Conservation (phyloP, 2,329 filamentous ascomycete species). For the Fusarium sarcochroum region DNA sequence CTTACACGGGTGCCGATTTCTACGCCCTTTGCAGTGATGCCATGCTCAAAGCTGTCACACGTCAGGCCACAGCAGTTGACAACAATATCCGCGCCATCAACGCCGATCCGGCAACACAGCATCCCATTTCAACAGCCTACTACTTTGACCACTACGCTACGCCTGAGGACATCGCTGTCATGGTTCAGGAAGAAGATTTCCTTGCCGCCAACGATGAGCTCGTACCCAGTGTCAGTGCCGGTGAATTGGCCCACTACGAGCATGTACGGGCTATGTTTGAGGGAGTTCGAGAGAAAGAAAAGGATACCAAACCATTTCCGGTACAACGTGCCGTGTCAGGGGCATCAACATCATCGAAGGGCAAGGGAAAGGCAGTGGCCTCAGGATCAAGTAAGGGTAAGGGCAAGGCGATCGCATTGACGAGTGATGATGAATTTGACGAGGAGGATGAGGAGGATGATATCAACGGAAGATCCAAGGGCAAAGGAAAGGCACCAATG, state of each 20-base stretch:
- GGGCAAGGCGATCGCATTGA: slow-evolving; percentile 52
- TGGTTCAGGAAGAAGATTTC: slow-evolving; percentile 93
- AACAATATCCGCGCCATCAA: slow-evolving; percentile 83
- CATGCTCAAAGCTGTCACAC: slow-evolving; percentile 98
- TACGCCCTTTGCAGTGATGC: slow-evolving; percentile 98
- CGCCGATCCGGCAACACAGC: slow-evolving; percentile 53
- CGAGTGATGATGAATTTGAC: slow-evolving; percentile 53
- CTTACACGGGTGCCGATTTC: slow-evolving; percentile 96
- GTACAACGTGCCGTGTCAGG: slow-evolving; percentile 45
- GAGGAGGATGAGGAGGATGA: slow-evolving; percentile 54
- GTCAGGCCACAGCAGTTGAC: slow-evolving; percentile 87
- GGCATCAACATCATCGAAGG: slow-evolving; percentile 50
- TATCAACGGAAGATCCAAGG: slow-evolving; percentile 58
- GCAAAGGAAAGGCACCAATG: slow-evolving; percentile 69
- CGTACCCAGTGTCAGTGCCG: slow-evolving; percentile 92
- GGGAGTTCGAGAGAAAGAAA: slow-evolving; percentile 59
- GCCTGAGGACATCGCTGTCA: slow-evolving; percentile 85
- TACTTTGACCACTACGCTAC: slow-evolving; percentile 96
- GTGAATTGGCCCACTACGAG: slow-evolving; percentile 93
- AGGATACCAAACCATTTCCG: slow-evolving; percentile 57
- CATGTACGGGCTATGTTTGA: slow-evolving; percentile 87
- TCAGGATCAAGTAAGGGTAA: slow-evolving; percentile 50
- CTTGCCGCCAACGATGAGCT: slow-evolving; percentile 84
- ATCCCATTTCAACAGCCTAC: slow-evolving; percentile 84
- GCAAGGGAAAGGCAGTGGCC: slow-evolving; percentile 53